These are phyloP conservation scores for Paspalum notatum DNA, from an alignment of 176 grass and related monocot species.

Conservation along the genomic window DNA sequence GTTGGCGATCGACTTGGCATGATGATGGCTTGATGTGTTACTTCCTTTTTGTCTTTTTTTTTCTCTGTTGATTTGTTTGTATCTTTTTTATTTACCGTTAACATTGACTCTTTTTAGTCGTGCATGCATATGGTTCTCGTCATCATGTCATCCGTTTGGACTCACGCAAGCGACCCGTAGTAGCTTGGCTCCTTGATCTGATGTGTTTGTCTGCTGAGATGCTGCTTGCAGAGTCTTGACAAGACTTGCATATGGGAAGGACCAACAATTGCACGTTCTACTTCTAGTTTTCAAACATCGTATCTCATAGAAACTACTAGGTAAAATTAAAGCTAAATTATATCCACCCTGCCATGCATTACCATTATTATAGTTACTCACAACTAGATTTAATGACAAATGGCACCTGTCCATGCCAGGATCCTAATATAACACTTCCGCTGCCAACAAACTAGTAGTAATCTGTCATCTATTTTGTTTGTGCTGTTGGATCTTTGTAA, in stretches of 20 bases:
- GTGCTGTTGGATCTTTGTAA: slow-evolving; percentile 3
- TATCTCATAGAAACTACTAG: neutral
- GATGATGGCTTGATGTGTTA: neutral
- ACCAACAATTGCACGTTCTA: neutral
- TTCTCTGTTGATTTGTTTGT: neutral
- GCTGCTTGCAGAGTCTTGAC: neutral
- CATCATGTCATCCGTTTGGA: slow-evolving; percentile 29
- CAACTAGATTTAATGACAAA: neutral
- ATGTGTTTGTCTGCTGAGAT: slow-evolving; percentile 20
- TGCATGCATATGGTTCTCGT: slow-evolving; percentile 34
- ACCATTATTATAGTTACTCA: too few species aligned
- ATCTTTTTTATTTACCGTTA: neutral
- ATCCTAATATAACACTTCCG: neutral
- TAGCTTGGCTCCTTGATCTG: slow-evolving; percentile 17
- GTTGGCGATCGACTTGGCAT: neutral
- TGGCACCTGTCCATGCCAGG: neutral
- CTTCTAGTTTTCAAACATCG: neutral
- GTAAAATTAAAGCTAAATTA: neutral
- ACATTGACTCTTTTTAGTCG: neutral
- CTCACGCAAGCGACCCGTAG: slow-evolving; percentile 9
- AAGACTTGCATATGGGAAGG: slow-evolving; percentile 33
- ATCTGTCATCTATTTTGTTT: neutral
- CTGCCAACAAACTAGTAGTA: too few species aligned
- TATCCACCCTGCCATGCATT: too few species aligned
- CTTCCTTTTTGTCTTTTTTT: neutral